Evolutionary conservation across 2,329 filamentous ascomycete species (phyloP), one percentile per base, ranked within the genome.

Genomic region (Hirsutella rhossiliensis): DNA sequence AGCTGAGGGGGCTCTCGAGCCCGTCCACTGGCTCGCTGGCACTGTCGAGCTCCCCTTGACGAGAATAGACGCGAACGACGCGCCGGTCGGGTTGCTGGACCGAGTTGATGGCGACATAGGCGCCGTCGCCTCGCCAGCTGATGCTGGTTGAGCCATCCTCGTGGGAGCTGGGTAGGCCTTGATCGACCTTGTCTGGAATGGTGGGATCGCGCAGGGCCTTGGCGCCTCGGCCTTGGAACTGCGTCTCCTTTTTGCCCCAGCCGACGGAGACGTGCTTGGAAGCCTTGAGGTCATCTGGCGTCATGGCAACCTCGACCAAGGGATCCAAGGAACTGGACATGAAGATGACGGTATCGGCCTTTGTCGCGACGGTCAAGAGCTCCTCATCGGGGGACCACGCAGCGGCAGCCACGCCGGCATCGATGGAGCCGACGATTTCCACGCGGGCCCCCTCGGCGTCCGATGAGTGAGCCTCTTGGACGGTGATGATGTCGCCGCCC

Each of bases 221-320:
- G 45, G 89, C 90, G 49, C 89, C 80, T 56, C 86, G 87, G 42
- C 92, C 92, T 58, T 96, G 86, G 62, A 98, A 98, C 61, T 98
- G 92, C 0, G 92, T 98, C 65, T 98, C 92, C 59, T 85, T 87
- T 69, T 97, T 97, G 47, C 92, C 92, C 92, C 92, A 98, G 41
- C 92, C 92, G 19, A 98, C 90, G 18, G 88, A 94, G 45, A 96
- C 92, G 68, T 96, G 89, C 61, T 83, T 92, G 23, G 84, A 97
- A n/a, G 80, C 78, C 54, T 84, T 84, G 50, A 94, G 75, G 62
- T 94, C 90, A 38, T 89, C 86, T 0, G 70, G 60, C 0, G 76
- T 78, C 61, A 97, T 79, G 30, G 72, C 68, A 43, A 85, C 73
- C 62, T 89, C 84, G 30, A 84, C 78, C 37, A 94, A 79, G 45